These are phyloP conservation scores for Poteriospumella lacustris DNA, from an alignment of 108 stramenopile species.

Conservation along the genomic window DNA sequence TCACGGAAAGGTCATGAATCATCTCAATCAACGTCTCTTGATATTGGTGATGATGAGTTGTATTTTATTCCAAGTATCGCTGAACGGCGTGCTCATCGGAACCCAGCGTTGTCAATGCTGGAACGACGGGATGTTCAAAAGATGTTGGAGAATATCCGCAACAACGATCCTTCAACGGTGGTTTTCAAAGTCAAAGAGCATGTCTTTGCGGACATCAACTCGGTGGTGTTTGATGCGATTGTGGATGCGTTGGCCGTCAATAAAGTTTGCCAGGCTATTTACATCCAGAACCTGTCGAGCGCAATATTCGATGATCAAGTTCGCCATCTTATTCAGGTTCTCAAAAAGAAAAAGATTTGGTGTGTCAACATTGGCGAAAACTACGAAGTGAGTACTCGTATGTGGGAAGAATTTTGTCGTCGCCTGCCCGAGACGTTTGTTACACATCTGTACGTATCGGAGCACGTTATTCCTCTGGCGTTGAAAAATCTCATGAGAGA, in stretches of 20 bases:
- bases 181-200: conserved; percentile 87
- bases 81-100: too few relatives aligned
- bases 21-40: too few relatives aligned
- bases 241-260: conserved; percentile 79
- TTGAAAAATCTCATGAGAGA: conserved; percentile 71
- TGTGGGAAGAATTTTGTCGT: conserved; percentile 74
- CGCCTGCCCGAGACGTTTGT: conserved; percentile 72
- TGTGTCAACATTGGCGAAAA: conserved; percentile 85
- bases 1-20: too few relatives aligned
- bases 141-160: conserved; percentile 64
- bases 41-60: too few relatives aligned
- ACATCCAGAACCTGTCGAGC: conserved; percentile 85
- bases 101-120: too few relatives aligned
- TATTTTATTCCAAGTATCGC: too few relatives aligned
- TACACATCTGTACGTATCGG: conserved; percentile 86
- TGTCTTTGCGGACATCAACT: conserved; percentile 69
- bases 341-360: conserved; percentile 77
- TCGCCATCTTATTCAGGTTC: conserved; percentile 66
- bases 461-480: conserved; percentile 75
- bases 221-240: conserved; percentile 71
- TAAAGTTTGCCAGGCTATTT: conserved; percentile 76
- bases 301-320: conserved; percentile 80
- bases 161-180: conserved; percentile 72
- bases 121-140: too few relatives aligned
- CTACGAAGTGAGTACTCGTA: conserved; percentile 67